A percentile compares a stretch with the other conserved stretches of the same genome.
phyloP scores from a whole-genome alignment of 306 rosid species.

The Cercis canadensis region DNA sequence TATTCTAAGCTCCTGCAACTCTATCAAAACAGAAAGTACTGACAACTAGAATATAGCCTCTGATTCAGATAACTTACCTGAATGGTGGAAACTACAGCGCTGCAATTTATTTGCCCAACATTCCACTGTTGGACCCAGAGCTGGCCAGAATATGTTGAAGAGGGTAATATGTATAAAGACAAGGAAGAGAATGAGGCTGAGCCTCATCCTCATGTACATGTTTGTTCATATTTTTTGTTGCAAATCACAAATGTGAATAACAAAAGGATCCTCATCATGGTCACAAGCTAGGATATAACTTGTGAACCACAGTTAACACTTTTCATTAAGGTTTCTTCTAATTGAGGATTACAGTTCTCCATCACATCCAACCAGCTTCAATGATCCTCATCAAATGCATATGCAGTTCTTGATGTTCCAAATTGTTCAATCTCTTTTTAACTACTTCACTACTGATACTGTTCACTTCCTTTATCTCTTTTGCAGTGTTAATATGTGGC shows the following conservation, averaged over 20 bases:
- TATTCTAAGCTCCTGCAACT: conserved; percentile 48
- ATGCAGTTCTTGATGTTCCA: no score
- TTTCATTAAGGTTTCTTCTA: neutral
- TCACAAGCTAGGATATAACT: neutral
- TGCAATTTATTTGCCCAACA: conserved; percentile 24
- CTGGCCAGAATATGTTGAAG: conserved; percentile 24
- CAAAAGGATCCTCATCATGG: no score
- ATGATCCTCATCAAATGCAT: no score
- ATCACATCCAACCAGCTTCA: no score
- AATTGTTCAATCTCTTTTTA: no score
- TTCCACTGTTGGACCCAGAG: conserved; percentile 26
- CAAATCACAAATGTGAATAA: neutral
- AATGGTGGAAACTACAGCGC: conserved; percentile 12
- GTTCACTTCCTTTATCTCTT: no score
- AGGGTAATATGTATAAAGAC: neutral
- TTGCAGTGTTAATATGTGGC: no score
- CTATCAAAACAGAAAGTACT: conserved; percentile 13
- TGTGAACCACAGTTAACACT: neutral
- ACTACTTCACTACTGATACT: no score
- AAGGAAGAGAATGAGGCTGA: neutral
- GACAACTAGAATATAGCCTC: conserved; percentile 27
- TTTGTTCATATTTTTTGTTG: neutral
- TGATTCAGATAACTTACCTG: conserved; percentile 14
- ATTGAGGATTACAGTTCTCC: neutral
- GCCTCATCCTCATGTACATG: neutral